These are phyloP conservation scores for Biscogniauxia mediterranea DNA, from an alignment of 2,329 filamentous ascomycete genomes.

Conservation along the genomic window DNA sequence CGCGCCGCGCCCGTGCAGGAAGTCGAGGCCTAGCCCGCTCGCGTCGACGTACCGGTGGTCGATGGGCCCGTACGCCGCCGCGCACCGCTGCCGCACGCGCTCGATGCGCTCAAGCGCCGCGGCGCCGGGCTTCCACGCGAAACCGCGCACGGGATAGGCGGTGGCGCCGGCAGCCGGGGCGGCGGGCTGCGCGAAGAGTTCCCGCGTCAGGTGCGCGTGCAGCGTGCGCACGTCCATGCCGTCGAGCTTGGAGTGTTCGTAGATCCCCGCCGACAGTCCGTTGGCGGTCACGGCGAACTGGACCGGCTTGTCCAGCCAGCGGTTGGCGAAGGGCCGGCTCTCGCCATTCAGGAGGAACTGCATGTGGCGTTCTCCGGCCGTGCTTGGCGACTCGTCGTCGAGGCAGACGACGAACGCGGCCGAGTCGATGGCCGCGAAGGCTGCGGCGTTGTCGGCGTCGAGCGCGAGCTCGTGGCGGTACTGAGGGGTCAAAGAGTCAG, in stretches of 20 bases:
- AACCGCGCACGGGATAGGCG: conserved; percentile 2
- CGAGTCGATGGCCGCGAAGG: conserved; percentile 9
- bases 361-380: conserved; percentile 7
- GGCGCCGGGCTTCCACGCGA: conserved; percentile 1
- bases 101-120: conserved; percentile 4
- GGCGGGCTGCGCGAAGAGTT: neutral
- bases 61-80: conserved; percentile 3
- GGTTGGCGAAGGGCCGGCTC: conserved; percentile 8
- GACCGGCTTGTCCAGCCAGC: conserved; percentile 19
- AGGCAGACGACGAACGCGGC: conserved; percentile 17
- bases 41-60: conserved; percentile 9
- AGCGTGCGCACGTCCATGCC: conserved; percentile 13
- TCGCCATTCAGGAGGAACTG: conserved; percentile 14
- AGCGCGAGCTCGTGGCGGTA: conserved; percentile 10
- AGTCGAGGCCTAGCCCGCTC: conserved; percentile 5
- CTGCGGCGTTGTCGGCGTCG: conserved; percentile 4
- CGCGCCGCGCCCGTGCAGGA: conserved; percentile 4
- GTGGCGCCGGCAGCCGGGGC: neutral
- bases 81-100: neutral
- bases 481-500: neutral
- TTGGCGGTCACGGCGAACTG: conserved; percentile 17
- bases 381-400: conserved; percentile 13
- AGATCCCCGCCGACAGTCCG: conserved; percentile 13
- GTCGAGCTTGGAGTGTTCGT: conserved; percentile 20
- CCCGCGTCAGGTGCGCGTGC: conserved; percentile 6